These are phyloP conservation scores for Aspergillus carbonarius DNA, from an alignment of 2,329 filamentous ascomycete species.

Conservation along the genomic window DNA sequence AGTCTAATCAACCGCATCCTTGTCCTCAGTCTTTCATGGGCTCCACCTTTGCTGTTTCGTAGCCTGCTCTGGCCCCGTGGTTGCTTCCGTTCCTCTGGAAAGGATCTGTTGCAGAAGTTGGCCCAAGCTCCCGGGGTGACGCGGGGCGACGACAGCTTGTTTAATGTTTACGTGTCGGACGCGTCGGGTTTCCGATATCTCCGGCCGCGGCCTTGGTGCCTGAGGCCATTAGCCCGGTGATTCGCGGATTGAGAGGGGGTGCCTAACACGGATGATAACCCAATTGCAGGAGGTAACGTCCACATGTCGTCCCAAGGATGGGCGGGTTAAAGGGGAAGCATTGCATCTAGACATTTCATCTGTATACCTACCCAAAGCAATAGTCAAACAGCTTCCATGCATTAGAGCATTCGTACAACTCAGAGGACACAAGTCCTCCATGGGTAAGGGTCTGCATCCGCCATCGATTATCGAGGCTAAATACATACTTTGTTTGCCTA, in stretches of 20 bases:
- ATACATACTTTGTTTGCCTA: neutral
- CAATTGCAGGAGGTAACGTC: neutral
- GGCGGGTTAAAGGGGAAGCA: neutral
- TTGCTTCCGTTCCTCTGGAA: neutral
- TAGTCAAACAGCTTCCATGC: slow-evolving; percentile 1
- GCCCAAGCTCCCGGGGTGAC: slow-evolving; percentile 23
- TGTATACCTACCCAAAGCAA: slow-evolving; percentile 7
- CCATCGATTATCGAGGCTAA: neutral
- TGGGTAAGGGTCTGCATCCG: neutral
- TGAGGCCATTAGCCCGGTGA: slow-evolving; percentile 5
- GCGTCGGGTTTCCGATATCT: slow-evolving; percentile 23
- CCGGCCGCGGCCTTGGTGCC: slow-evolving; percentile 17
- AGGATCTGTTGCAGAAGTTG: slow-evolving; percentile 9
- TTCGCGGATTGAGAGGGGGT: neutral
- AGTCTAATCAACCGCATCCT: slow-evolving; percentile 27
- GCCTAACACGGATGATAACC: neutral
- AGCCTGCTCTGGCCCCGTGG: neutral
- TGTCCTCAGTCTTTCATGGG: neutral
- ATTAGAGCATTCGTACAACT: neutral
- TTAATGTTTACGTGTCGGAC: slow-evolving; percentile 28
- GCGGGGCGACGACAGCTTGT: slow-evolving; percentile 19
- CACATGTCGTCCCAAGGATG: neutral
- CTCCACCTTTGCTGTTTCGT: slow-evolving; percentile 4
- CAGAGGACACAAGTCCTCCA: neutral
- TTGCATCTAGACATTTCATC: neutral